These are phyloP conservation scores for Leersia perrieri DNA, from an alignment of 176 grass and related monocot species.

Conservation along the genomic window DNA sequence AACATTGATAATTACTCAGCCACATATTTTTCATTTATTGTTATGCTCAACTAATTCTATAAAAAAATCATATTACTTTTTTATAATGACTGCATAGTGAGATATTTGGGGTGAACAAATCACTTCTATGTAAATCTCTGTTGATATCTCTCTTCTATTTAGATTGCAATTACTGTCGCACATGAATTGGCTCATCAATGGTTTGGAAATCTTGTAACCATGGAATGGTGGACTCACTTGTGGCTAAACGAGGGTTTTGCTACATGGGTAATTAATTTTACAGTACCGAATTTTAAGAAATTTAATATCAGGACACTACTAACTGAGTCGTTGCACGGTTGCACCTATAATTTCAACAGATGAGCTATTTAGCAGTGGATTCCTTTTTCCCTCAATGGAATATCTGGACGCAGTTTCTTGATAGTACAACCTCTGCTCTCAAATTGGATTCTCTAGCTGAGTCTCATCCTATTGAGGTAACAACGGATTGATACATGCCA, in stretches of 20 bases:
- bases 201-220: conserved; percentile 88
- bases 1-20: conserved; percentile 13
- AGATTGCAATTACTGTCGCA: conserved; percentile 64
- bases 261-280: conserved; percentile 54
- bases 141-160: conserved; percentile 24
- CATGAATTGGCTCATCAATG: conserved; percentile 87
- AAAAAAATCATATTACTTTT: neutral
- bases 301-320: neutral
- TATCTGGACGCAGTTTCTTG: conserved; percentile 69
- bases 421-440: conserved; percentile 47
- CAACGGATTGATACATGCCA: neutral
- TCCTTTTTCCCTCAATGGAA: conserved; percentile 70
- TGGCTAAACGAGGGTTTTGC: conserved; percentile 86
- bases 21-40: conserved; percentile 13
- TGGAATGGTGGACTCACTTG: conserved; percentile 91
- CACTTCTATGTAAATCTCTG: neutral
- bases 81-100: neutral
- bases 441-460: conserved; percentile 60
- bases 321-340: too few relatives aligned
- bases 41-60: neutral
- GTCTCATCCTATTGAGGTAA: conserved; percentile 91
- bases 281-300: neutral
- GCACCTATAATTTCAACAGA: conserved; percentile 34
- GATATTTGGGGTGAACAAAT: neutral
- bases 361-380: conserved; percentile 63